Evolutionary conservation across 441 rosid species (phyloP), one percentile per base, ranked within the genome.

Genomic region (Erodium trifolium): DNA sequence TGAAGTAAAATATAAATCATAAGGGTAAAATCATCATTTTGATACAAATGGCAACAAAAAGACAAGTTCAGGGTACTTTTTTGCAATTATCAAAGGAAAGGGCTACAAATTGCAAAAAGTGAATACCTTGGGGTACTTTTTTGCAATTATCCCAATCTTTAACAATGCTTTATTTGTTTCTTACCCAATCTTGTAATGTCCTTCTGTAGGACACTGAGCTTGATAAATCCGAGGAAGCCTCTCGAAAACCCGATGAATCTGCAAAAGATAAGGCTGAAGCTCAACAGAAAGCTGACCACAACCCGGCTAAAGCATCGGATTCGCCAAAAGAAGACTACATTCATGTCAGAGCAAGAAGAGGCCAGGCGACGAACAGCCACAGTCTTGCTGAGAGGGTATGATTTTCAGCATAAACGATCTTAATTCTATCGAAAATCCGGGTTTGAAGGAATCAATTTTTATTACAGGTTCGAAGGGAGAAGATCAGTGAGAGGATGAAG

Each of bases 401-500:
- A 63, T 63, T 73, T 76, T 65, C 19, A 68, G 51, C 55, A 10
- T 51, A 19, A 17, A 65, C 66, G 60, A 65, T 47, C 63, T 76
- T 34, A 34, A 34, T 70, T 67, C 37, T 43, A 29, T 66, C 55
- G 64, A 71, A 13, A 31, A 47, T 47, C 53, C 65, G 69, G 68
- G 60, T 67, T 77, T 16, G 35, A 41, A 29, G 72, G 80, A 18
- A 65, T 65, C 71, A 47, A 70, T 76, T 76, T 76, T 73, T 66
- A 35, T 53, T 74, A 60, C 75, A 94, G 98, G 96, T 94, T 14
- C 84, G 99, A 77, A 90, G 98, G 80, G 98, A 94, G 80, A 94
- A 90, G 79, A 94, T 94, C 69, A 90, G 97, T 73, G 99, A 94
- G 73, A 88, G 98, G 79, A 92, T 94, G 99, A 94, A 94, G 79